Percentiles rank a stretch among this genome's conserved stretches.
Conservation (phyloP, 2,329 filamentous ascomycete species). For the Monosporascus sp. region DNA sequence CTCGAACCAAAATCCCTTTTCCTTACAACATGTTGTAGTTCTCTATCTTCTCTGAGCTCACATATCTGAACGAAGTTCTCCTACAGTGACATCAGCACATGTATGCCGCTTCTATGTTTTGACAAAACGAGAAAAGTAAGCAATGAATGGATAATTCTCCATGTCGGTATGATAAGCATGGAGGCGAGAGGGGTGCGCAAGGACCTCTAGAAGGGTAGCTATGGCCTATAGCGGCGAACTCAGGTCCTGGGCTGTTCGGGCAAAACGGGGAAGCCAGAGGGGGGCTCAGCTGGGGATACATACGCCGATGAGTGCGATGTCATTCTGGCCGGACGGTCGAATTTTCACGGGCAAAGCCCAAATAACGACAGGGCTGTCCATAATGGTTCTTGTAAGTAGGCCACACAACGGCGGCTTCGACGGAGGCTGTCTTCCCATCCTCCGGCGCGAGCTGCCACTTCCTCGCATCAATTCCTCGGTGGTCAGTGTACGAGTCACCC, state of each 20-base stretch:
- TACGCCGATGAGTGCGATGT: conserved; percentile 82
- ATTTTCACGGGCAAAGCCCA: conserved; percentile 78
- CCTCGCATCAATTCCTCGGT: conserved; percentile 26
- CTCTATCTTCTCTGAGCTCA: conserved; percentile 64
- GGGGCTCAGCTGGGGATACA: conserved; percentile 26
- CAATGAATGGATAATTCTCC: not conserved
- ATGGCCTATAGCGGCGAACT: too few relatives aligned
- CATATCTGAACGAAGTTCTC: conserved; percentile 78
- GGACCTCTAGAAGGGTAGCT: too few relatives aligned
- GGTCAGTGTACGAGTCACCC: conserved; percentile 50
- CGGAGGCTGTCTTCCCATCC: conserved; percentile 23
- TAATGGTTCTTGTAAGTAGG: conserved; percentile 71
- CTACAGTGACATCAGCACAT: conserved; percentile 31
- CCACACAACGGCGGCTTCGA: conserved; percentile 54
- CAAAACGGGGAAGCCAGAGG: not conserved
- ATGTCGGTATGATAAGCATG: not conserved
- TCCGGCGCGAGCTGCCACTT: conserved; percentile 29
- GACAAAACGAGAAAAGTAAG: not conserved
- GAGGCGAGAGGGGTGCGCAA: too few relatives aligned
- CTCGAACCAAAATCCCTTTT: conserved; percentile 74
- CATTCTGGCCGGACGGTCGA: conserved; percentile 63
- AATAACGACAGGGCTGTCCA: conserved; percentile 69
- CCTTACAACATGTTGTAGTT: conserved; percentile 68
- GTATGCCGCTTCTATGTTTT: not conserved
- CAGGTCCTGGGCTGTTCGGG: too few relatives aligned